These are phyloP conservation scores for Penicillium waksmanii DNA, from an alignment of 495 filamentous ascomycete genomes.

Conservation along the genomic window DNA sequence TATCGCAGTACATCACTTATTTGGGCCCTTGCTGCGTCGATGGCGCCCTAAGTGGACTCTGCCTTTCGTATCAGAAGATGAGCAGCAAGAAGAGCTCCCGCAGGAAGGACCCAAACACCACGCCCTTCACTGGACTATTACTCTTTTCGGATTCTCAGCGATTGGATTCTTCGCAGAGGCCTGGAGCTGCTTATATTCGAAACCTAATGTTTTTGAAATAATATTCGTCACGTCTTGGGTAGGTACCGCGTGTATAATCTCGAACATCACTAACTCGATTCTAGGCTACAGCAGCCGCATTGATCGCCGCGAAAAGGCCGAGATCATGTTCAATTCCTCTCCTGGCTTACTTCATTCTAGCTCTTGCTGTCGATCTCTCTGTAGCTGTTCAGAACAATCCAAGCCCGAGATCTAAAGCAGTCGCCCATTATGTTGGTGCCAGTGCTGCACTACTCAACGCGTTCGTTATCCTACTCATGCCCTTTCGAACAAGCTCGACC, in stretches of 20 bases:
- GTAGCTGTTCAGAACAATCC: conserved; percentile 33
- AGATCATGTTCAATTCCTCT: conserved; percentile 43
- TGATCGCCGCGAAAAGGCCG: conserved; percentile 54
- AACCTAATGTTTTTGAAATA: conserved; percentile 25
- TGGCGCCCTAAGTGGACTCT: conserved; percentile 54
- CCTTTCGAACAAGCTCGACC: conserved; percentile 64
- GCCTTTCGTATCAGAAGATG: conserved; percentile 50
- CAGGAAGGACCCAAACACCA: conserved; percentile 26
- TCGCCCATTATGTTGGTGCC: conserved; percentile 46
- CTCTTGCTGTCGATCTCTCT: conserved; percentile 45
- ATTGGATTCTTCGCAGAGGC: conserved; percentile 47
- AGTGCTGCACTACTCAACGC: conserved; percentile 47
- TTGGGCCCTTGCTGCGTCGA: conserved; percentile 27
- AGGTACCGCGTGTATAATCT: conserved; percentile 19
- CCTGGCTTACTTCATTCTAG: conserved; percentile 35
- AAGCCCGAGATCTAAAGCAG: conserved; percentile 30
- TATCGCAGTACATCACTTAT: conserved; percentile 40
- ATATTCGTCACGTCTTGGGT: conserved; percentile 53
- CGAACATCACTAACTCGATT: conserved; percentile 12
- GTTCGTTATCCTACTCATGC: conserved; percentile 67
- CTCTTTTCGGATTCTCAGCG: conserved; percentile 45
- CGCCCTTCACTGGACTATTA: conserved; percentile 35
- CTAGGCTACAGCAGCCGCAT: conserved; percentile 46
- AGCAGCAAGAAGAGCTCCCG: conserved; percentile 29
- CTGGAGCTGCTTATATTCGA: conserved; percentile 40